phyloP scores from a whole-genome alignment of 1,284 basidiomycete genomes.

The Erythrobasidium hasegawianum region DNA sequence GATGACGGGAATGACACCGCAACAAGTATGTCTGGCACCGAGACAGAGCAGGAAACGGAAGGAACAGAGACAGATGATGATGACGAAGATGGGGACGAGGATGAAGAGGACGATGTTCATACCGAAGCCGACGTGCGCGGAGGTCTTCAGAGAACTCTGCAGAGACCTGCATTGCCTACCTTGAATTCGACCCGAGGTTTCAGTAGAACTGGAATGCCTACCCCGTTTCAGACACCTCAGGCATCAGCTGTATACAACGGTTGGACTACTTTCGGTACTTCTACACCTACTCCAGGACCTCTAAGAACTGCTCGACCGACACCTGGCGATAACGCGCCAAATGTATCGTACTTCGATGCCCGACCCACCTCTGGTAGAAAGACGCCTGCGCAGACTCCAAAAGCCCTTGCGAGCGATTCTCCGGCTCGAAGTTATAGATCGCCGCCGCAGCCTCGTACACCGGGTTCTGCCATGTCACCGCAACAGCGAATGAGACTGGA shows the following conservation, averaged over 20 bases:
- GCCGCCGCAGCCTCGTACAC: conserved; percentile 32
- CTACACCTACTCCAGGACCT: conserved; percentile 40
- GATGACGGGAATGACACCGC: conserved; percentile 12
- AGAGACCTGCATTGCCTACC: conserved; percentile 25
- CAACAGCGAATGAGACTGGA: neutral
- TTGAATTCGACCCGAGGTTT: conserved; percentile 23
- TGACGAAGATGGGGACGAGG: conserved; percentile 21
- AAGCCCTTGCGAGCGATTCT: conserved; percentile 37
- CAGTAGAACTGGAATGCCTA: conserved; percentile 5
- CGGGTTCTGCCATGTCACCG: conserved; percentile 20
- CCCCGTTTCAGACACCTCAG: neutral
- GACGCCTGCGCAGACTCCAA: conserved; percentile 14
- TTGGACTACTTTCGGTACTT: conserved; percentile 41
- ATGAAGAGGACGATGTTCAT: conserved; percentile 26
- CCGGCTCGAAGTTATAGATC: conserved; percentile 13
- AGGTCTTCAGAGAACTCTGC: conserved; percentile 15
- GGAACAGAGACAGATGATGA: conserved; percentile 13
- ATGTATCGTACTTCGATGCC: conserved; percentile 42
- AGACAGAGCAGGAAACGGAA: conserved; percentile 18
- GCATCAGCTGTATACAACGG: conserved; percentile 4
- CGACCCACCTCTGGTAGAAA: conserved; percentile 22
- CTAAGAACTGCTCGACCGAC: conserved; percentile 34
- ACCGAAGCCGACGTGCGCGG: conserved; percentile 26
- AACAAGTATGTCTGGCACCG: conserved; percentile 27
- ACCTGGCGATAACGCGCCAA: conserved; percentile 12